Conservation (phyloP, 2,329 filamentous ascomycete genomes). For the Aspergillus amoenus region DNA sequence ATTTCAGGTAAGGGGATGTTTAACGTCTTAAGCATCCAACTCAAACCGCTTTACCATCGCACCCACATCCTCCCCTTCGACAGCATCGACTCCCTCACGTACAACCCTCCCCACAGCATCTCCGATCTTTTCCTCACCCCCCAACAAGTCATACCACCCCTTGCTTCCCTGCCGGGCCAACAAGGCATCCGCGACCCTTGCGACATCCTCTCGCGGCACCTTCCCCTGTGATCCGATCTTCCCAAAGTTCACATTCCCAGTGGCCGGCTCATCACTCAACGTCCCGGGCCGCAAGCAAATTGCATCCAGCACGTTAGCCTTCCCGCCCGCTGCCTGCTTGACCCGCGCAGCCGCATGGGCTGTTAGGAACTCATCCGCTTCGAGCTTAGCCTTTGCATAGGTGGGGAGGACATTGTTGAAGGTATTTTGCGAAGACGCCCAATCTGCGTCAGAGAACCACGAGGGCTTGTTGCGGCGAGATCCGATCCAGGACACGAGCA, state of each 20-base stretch:
- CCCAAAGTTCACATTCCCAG: slow-evolving; percentile 50
- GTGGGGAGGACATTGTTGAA: slow-evolving; percentile 51
- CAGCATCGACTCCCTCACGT: slow-evolving; percentile 46
- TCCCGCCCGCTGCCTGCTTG: slow-evolving; percentile 12
- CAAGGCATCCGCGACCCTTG: slow-evolving; percentile 50
- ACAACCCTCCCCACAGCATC: slow-evolving; percentile 49
- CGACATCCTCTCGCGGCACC: slow-evolving; percentile 53
- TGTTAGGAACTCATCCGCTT: slow-evolving; percentile 56
- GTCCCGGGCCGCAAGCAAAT: slow-evolving; percentile 54
- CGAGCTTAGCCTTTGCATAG: slow-evolving; percentile 56
- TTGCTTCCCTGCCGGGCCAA: slow-evolving; percentile 49
- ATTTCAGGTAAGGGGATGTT: neutral
- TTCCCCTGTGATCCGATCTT: slow-evolving; percentile 46
- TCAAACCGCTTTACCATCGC: slow-evolving; percentile 39
- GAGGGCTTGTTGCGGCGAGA: slow-evolving; percentile 48
- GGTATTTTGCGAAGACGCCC: slow-evolving; percentile 45
- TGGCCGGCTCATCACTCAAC: slow-evolving; percentile 49
- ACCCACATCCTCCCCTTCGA: slow-evolving; percentile 53
- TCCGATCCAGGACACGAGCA: slow-evolving; percentile 55
- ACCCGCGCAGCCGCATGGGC: slow-evolving; percentile 41
- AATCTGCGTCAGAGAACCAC: slow-evolving; percentile 54
- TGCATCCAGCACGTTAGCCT: slow-evolving; percentile 40
- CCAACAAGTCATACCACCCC: slow-evolving; percentile 56
- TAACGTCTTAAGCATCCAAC: neutral
- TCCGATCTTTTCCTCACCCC: slow-evolving; percentile 49